A percentile compares a stretch with the other conserved stretches of the same genome.
phyloP scores from a whole-genome alignment of 129 eudicot species.

The Flaveria ramosissima region DNA sequence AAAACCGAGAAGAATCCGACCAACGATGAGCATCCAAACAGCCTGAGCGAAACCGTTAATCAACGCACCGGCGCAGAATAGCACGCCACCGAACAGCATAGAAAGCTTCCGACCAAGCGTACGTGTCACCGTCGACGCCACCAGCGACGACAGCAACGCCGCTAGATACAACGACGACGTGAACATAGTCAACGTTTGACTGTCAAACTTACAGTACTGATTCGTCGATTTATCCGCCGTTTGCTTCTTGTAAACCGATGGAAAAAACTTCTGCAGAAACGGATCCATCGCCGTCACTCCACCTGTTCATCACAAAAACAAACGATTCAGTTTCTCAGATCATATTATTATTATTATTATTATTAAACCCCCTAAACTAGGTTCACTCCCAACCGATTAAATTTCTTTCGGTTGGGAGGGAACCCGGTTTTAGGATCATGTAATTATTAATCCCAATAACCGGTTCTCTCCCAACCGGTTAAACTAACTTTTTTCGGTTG shows the following conservation, averaged over 20 bases:
- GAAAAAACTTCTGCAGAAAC: slow-evolving; percentile 68
- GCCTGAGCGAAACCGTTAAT: slow-evolving; percentile 67
- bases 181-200: slow-evolving; percentile 70
- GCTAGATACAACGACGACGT: slow-evolving; percentile 91
- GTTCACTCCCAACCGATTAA: too few relatives aligned
- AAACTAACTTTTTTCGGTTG: too few relatives aligned
- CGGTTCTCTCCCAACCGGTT: too few relatives aligned
- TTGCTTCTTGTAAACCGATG: slow-evolving; percentile 64
- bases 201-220: slow-evolving; percentile 81
- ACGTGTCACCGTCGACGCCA: slow-evolving; percentile 80
- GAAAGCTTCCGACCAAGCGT: slow-evolving; percentile 73
- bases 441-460: too few relatives aligned
- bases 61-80: slow-evolving; percentile 83
- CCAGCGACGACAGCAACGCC: slow-evolving; percentile 70
- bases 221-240: slow-evolving; percentile 48
- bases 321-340: too few relatives aligned
- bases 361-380: too few relatives aligned
- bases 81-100: slow-evolving; percentile 71
- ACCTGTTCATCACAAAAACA: slow-evolving; percentile 37
- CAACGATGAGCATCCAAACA: slow-evolving; percentile 83
- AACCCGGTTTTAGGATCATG: too few relatives aligned
- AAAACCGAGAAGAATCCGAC: slow-evolving; percentile 86
- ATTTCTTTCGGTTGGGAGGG: too few relatives aligned
- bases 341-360: too few relatives aligned
- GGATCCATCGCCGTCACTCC: slow-evolving; percentile 90